phyloP scores from a whole-genome alignment of 2,329 filamentous ascomycete genomes.

The Alternaria arbusti region DNA sequence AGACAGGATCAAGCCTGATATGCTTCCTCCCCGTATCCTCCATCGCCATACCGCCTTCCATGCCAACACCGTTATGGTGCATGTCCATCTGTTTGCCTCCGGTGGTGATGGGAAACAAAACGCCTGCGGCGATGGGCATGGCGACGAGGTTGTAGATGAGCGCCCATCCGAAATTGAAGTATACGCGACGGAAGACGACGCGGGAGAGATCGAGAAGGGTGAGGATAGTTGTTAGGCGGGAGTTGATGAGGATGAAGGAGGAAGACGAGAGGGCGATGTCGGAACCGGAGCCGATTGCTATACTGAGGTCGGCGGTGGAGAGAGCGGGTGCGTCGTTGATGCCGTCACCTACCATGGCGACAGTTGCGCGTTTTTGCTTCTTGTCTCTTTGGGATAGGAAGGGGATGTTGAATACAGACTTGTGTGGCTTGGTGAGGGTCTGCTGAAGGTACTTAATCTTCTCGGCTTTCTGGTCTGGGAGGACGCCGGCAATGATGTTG shows the following conservation, averaged over 20 bases:
- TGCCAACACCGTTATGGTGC: conserved; percentile 40
- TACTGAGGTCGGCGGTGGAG: conserved; percentile 79
- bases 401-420: conserved; percentile 23
- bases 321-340: conserved; percentile 87
- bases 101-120: conserved; percentile 68
- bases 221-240: conserved; percentile 71
- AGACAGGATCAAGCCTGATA: conserved; percentile 75
- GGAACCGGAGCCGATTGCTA: conserved; percentile 79
- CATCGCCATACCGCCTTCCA: conserved; percentile 47
- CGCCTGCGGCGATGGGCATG: conserved; percentile 81
- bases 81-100: conserved; percentile 55
- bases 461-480: conserved; percentile 81
- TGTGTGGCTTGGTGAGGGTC: conserved; percentile 34
- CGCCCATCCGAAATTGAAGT: conserved; percentile 87
- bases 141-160: conserved; percentile 80
- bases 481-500: conserved; percentile 85
- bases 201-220: conserved; percentile 75
- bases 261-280: conserved; percentile 84
- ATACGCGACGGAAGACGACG: conserved; percentile 77
- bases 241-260: conserved; percentile 79
- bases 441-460: conserved; percentile 64
- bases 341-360: conserved; percentile 86
- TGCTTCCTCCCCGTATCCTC: conserved; percentile 56
- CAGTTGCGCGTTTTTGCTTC: conserved; percentile 56
- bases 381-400: conserved; percentile 8